phyloP scores from a whole-genome alignment of 768 basidiomycete genomes.

The Termitomyces heimii region DNA sequence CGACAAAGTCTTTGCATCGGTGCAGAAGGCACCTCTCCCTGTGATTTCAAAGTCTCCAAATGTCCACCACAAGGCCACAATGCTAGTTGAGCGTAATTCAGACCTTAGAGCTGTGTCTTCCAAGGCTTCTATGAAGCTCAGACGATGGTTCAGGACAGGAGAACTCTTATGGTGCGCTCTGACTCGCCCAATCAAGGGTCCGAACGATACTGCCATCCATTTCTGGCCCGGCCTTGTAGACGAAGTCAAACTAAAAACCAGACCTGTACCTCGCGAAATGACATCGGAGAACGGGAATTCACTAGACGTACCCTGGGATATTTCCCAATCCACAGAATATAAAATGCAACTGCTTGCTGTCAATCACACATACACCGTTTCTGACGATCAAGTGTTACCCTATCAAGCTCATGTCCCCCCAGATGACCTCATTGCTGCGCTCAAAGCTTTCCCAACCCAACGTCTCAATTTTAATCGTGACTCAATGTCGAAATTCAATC shows the following conservation, averaged over 20 bases:
- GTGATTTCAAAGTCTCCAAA: constrained; percentile 25
- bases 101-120: constrained; percentile 58
- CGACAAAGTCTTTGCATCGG: constrained; percentile 32
- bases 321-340: constrained; percentile 58
- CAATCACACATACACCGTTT: constrained; percentile 37
- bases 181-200: constrained; percentile 39
- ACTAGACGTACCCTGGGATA: constrained; percentile 42
- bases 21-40: constrained; percentile 29
- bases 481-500: constrained; percentile 45
- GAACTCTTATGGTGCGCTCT: constrained; percentile 72
- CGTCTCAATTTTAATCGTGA: constrained; percentile 37
- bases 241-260: constrained; percentile 44
- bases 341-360: constrained; percentile 64
- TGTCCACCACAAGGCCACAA: constrained; percentile 32
- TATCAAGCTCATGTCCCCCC: constrained; percentile 66
- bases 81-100: constrained; percentile 55
- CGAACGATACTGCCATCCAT: constrained; percentile 38
- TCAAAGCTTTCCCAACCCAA: constrained; percentile 38
- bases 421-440: constrained; percentile 41
- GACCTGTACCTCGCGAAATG: constrained; percentile 25
- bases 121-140: constrained; percentile 35
- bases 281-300: constrained; percentile 8
- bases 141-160: constrained; percentile 59
- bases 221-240: constrained; percentile 76
- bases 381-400: constrained; percentile 60